Evolutionary conservation across 2,329 filamentous ascomycete genomes (phyloP).

Genomic region (Tolypocladium ovalisporum): DNA sequence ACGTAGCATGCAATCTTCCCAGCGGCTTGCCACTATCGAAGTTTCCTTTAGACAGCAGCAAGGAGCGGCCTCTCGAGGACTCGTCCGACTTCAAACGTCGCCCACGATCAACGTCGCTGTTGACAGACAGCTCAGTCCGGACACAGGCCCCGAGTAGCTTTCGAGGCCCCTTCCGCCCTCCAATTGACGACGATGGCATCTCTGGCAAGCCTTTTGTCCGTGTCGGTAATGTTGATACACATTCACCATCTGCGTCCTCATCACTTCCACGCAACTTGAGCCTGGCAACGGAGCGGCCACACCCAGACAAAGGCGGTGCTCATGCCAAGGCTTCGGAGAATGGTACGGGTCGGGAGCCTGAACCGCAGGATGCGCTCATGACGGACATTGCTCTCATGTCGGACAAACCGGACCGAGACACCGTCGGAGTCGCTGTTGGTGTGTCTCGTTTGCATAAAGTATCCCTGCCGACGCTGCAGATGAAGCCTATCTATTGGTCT

Average conservation of each 20-base stretch:
- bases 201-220: slow-evolving; percentile 43
- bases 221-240: slow-evolving; percentile 25
- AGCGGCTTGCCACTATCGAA: neutral
- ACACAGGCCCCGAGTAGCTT: slow-evolving; percentile 12
- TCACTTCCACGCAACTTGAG: slow-evolving; percentile 1
- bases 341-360: neutral
- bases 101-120: slow-evolving; percentile 10
- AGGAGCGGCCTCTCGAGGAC: neutral
- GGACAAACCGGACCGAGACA: slow-evolving; percentile 10
- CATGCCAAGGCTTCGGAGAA: neutral
- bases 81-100: slow-evolving; percentile 5
- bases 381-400: neutral
- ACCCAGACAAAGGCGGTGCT: neutral
- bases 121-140: slow-evolving; percentile 9
- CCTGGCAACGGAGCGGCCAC: neutral
- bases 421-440: slow-evolving; percentile 66
- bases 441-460: slow-evolving; percentile 86
- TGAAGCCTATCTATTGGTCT: slow-evolving; percentile 98
- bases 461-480: slow-evolving; percentile 66
- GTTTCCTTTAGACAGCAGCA: neutral
- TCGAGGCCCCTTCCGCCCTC: slow-evolving; percentile 9
- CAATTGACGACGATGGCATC: slow-evolving; percentile 35
- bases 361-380: neutral
- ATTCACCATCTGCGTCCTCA: slow-evolving; percentile 3
- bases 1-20: neutral